Evolutionary conservation across 1,284 basidiomycete species (phyloP).

Genomic region (Fomitiporia mediterranea): DNA sequence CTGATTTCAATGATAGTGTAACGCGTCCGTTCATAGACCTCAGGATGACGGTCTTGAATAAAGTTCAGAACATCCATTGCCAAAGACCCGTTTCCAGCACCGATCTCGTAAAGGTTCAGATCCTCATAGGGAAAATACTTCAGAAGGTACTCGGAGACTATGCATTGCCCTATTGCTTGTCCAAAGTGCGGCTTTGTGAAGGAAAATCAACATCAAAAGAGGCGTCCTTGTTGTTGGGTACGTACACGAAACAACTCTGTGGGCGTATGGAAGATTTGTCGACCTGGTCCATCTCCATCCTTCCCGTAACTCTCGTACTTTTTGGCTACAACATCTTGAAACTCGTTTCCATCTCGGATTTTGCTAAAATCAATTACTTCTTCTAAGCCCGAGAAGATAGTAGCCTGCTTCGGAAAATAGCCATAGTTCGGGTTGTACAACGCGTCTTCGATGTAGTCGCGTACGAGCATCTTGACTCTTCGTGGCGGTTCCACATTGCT

Average conservation of each 20-base stretch:
- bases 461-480: slow-evolving; percentile 87
- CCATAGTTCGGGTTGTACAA: slow-evolving; percentile 98
- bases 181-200: slow-evolving; percentile 84
- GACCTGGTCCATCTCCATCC: slow-evolving; percentile 68
- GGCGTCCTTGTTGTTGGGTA: slow-evolving; percentile 18
- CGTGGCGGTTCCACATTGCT: slow-evolving; percentile 62
- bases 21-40: slow-evolving; percentile 85
- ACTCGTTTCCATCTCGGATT: slow-evolving; percentile 69
- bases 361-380: slow-evolving; percentile 66
- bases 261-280: slow-evolving; percentile 98
- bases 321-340: slow-evolving; percentile 75
- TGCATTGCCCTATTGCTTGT: slow-evolving; percentile 82
- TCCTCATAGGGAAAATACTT: slow-evolving; percentile 96
- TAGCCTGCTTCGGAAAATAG: slow-evolving; percentile 91
- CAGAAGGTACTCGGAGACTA: slow-evolving; percentile 87
- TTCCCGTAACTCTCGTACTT: slow-evolving; percentile 70
- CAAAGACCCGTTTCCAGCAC: slow-evolving; percentile 95
- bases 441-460: slow-evolving; percentile 97
- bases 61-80: slow-evolving; percentile 86
- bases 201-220: slow-evolving; percentile 18
- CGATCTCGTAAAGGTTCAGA: slow-evolving; percentile 94
- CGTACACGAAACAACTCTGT: slow-evolving; percentile 95
- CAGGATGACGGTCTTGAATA: slow-evolving; percentile 75
- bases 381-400: slow-evolving; percentile 74
- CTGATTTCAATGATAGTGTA: slow-evolving; percentile 97